Conservation (phyloP, 2,329 filamentous ascomycete genomes). For the Aspergillus sergii region DNA sequence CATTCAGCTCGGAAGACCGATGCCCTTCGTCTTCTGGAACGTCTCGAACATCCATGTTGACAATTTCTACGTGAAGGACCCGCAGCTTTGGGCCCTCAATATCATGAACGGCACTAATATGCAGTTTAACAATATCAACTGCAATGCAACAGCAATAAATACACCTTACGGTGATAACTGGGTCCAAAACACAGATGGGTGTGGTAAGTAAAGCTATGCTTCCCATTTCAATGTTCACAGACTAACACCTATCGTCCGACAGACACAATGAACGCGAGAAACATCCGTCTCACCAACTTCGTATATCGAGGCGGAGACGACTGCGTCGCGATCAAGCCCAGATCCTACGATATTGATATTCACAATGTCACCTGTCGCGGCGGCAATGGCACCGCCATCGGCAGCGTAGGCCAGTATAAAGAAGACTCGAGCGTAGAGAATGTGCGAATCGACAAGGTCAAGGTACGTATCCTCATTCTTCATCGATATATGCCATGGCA, state of each 20-base stretch:
- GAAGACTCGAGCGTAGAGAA: constrained; percentile 57
- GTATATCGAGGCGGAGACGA: constrained; percentile 61
- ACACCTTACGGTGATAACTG: not conserved
- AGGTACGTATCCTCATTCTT: constrained; percentile 5
- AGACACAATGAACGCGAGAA: constrained; percentile 51
- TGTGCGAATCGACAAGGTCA: constrained; percentile 51
- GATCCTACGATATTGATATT: constrained; percentile 61
- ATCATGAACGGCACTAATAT: constrained; percentile 62
- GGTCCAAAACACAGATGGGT: not conserved
- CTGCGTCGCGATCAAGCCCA: constrained; percentile 64
- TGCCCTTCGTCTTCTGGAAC: not conserved
- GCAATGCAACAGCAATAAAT: not conserved
- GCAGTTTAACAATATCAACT: constrained; percentile 6
- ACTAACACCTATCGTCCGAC: not conserved
- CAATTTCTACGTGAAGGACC: constrained; percentile 55
- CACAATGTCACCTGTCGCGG: constrained; percentile 58
- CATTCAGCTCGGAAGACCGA: constrained; percentile 42
- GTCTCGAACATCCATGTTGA: constrained; percentile 56
- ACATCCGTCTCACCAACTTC: constrained; percentile 54
- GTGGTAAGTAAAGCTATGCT: not conserved
- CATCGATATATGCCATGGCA: not conserved
- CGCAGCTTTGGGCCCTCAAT: constrained; percentile 56
- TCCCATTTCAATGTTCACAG: not conserved
- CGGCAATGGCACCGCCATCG: constrained; percentile 56
- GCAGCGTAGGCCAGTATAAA: constrained; percentile 58